These are phyloP conservation scores for Claviceps fusiformis DNA, from an alignment of 2,329 filamentous ascomycete genomes.

Conservation along the genomic window DNA sequence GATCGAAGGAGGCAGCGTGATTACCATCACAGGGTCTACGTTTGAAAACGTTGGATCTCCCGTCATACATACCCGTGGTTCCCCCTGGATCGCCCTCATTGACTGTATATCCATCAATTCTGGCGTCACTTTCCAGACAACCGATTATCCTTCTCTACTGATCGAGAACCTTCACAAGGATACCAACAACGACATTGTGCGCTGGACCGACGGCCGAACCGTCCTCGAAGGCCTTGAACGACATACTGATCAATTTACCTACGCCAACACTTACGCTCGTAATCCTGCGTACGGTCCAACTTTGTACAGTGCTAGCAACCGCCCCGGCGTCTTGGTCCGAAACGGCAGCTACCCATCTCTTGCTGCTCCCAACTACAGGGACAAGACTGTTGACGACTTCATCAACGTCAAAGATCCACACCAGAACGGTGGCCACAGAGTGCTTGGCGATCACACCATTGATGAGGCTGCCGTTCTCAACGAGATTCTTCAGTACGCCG, in stretches of 20 bases:
- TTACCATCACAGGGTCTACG: conserved; percentile 24
- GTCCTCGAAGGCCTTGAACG: conserved; percentile 13
- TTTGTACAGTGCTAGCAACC: conserved; percentile 15
- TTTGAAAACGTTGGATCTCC: conserved; percentile 26
- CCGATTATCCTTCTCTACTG: conserved; percentile 23
- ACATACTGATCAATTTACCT: conserved; percentile 26
- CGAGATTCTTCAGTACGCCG: conserved; percentile 23
- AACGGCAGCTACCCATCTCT: conserved; percentile 22
- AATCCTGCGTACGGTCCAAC: conserved; percentile 23
- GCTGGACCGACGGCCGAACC: conserved; percentile 7
- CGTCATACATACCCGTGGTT: conserved; percentile 21
- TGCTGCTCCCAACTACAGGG: conserved; percentile 12
- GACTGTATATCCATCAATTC: conserved; percentile 28
- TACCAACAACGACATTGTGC: conserved; percentile 20
- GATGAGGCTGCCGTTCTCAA: conserved; percentile 26
- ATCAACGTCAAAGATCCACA: conserved; percentile 24
- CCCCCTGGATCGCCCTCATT: conserved; percentile 26
- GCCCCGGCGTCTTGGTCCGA: conserved; percentile 23
- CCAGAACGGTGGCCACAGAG: conserved; percentile 15
- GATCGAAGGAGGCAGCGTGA: conserved; percentile 20
- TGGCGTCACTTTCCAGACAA: conserved; percentile 25
- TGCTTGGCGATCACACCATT: conserved; percentile 23
- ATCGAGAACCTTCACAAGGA: conserved; percentile 31
- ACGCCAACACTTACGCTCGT: conserved; percentile 26
- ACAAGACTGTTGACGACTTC: conserved; percentile 15